Base-by-base conservation (phyloP, 2,329 filamentous ascomycete genomes). In the Neofusicoccum ribis region DNA sequence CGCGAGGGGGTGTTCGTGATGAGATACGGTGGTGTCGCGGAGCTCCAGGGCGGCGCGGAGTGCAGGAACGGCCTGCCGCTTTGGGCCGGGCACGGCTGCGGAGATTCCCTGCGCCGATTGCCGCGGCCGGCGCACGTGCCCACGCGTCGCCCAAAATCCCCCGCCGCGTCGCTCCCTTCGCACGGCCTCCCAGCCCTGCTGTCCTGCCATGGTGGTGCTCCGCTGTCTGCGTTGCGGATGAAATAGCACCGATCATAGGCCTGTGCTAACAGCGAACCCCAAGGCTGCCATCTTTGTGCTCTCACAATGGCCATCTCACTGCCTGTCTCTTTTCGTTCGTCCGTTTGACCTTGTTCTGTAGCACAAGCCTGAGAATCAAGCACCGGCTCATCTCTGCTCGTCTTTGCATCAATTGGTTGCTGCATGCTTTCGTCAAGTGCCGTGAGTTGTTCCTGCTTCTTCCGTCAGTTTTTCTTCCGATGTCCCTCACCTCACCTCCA, bases 361-460 rank as follows among this genome's bases (percentile, higher is more conserved):
- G 43, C 43, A 17, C 17, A 44, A 15, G 4, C 15, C 8, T 15
- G 5, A 9, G 12, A 17, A 44, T 6, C 43, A 17, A 44, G 43
- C 43, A 8, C n/a, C 14, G 27, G 27, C 27, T 31, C 27, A 5
- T 31, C 27, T 31, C 27, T 31, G 27, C 27, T 31, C 27, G 4
- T 41, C 15, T 14, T 36, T 11, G 49, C 31, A 51, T 51, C n/a
- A 5, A n/a, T 27, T 36, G 39, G 54, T 23, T 36, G 17, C 43
- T 47, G 1, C 5, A 60, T 60, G 56, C 34, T 15, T 36, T n/a
- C 56, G 11, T 36, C 56, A 6, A 5, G 27, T 20, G 44, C 15
- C n/a, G 56, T 60, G 41, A 47, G 56, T 60, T n/a, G 56, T 23
- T 46, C 56, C 43, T 60, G 15, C 54, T 15, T 44, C 20, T n/a